phyloP scores from a whole-genome alignment of 2,329 filamentous ascomycete genomes.

The Sporothrix euskadiensis region DNA sequence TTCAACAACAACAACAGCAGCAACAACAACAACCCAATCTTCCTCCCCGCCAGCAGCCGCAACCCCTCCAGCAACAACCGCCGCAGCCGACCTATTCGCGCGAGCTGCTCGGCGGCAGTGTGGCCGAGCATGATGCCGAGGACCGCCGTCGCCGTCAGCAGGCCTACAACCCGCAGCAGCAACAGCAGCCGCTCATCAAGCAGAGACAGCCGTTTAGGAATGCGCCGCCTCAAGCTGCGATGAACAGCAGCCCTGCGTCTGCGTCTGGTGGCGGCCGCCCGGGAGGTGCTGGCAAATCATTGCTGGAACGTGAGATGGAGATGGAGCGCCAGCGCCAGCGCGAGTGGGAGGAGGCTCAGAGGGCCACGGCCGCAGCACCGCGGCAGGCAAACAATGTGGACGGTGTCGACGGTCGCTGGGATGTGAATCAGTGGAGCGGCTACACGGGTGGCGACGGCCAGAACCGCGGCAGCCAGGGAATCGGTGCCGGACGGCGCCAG shows the following conservation, averaged over 20 bases:
- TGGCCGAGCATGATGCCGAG: constrained; percentile 63
- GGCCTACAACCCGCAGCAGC: constrained; percentile 45
- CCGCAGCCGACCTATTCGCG: constrained; percentile 50
- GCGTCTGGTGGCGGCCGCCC: constrained; percentile 41
- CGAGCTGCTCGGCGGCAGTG: constrained; percentile 55
- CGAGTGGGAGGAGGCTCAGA: constrained; percentile 78
- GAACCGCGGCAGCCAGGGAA: constrained; percentile 65
- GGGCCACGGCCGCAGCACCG: constrained; percentile 60
- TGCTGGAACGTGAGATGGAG: constrained; percentile 80
- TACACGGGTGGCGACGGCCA: constrained; percentile 74
- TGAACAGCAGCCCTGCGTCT: background rate
- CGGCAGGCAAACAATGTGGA: constrained; percentile 62
- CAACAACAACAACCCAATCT: constrained; percentile 35
- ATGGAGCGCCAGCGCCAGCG: constrained; percentile 72
- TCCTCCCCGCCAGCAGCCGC: constrained; percentile 25
- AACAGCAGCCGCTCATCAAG: constrained; percentile 23
- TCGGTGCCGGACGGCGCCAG: constrained; percentile 70
- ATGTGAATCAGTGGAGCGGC: constrained; percentile 73
- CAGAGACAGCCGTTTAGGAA: constrained; percentile 24
- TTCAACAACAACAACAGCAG: constrained; percentile 40
- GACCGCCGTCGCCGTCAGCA: constrained; percentile 58
- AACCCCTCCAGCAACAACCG: constrained; percentile 29
- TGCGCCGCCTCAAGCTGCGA: background rate
- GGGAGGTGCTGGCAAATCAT: constrained; percentile 60
- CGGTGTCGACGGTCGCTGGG: constrained; percentile 70